A percentile compares a stretch with the other conserved stretches of the same genome.
These are phyloP conservation scores for Seminavis robusta DNA, from an alignment of 108 stramenopile species.

Conservation along the genomic window DNA sequence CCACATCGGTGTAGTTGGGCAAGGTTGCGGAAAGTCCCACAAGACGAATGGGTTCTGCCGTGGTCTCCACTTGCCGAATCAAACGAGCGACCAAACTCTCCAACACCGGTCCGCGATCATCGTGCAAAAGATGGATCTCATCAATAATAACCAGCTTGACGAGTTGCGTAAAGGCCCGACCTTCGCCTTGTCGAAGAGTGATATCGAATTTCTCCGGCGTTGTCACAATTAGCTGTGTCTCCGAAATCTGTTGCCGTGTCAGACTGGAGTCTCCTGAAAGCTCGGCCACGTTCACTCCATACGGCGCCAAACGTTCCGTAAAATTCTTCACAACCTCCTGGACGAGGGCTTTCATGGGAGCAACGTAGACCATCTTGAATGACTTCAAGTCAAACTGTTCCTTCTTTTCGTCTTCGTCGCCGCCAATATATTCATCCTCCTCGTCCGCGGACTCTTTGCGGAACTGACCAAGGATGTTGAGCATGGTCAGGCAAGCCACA, in stretches of 20 bases:
- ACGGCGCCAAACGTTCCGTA: conserved; percentile 79
- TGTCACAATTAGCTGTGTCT: conserved; percentile 98
- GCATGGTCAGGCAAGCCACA: conserved; percentile 91
- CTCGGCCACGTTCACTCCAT: conserved; percentile 92
- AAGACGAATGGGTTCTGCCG: conserved; percentile 90
- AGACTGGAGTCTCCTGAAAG: conserved; percentile 98
- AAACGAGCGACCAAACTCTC: conserved; percentile 96
- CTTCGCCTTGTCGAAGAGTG: conserved; percentile 98
- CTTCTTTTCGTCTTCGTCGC: conserved; percentile 37
- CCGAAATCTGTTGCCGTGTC: conserved; percentile 92
- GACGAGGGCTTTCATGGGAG: conserved; percentile 99
- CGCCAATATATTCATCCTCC: conserved; percentile 25
- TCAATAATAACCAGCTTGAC: conserved; percentile 97
- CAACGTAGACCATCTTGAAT: conserved; percentile 99
- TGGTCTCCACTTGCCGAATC: conserved; percentile 94
- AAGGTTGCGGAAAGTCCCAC: conserved; percentile 98
- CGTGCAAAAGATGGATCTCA: conserved; percentile 99
- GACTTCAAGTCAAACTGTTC: conserved; percentile 73
- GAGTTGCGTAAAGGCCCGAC: conserved; percentile 95
- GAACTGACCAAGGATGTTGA: conserved; percentile 94
- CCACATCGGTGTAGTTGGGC: conserved; percentile 99
- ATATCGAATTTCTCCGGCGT: conserved; percentile 99
- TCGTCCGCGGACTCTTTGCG: conserved; percentile 41
- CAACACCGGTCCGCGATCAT: conserved; percentile 97
- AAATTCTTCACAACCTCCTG: conserved; percentile 98